A percentile compares a stretch with the other conserved stretches of the same genome.
Conservation (phyloP, 2,329 filamentous ascomycete species). For the Esteya vermicola region DNA sequence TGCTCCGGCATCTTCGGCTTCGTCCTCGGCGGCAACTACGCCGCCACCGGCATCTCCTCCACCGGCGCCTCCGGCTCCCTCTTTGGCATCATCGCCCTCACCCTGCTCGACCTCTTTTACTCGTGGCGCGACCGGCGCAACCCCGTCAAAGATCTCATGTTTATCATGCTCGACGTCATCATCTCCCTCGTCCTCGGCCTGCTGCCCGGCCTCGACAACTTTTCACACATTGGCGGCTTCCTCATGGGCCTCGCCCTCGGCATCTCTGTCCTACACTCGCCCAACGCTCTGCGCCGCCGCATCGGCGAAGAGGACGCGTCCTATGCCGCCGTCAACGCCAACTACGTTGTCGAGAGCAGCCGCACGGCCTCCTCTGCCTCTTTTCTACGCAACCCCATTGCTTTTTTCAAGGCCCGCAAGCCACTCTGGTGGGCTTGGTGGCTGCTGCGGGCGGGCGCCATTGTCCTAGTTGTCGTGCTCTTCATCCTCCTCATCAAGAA, state of each 20-base stretch:
- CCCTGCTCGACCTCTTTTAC: slow-evolving; percentile 80
- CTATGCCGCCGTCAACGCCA: slow-evolving; percentile 53
- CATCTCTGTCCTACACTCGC: slow-evolving; percentile 77
- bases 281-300: slow-evolving; percentile 60
- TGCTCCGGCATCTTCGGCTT: slow-evolving; percentile 90
- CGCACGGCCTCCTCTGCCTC: slow-evolving; percentile 26
- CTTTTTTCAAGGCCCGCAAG: slow-evolving; percentile 86
- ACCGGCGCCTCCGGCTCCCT: slow-evolving; percentile 81
- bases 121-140: slow-evolving; percentile 70
- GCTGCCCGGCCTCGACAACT: slow-evolving; percentile 88
- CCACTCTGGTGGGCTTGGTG: slow-evolving; percentile 97
- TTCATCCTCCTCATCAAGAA: slow-evolving; percentile 82
- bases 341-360: too few relatives aligned
- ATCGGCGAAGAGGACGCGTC: slow-evolving; percentile 56
- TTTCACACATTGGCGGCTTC: slow-evolving; percentile 92
- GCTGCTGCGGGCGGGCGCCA: slow-evolving; percentile 63
- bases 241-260: slow-evolving; percentile 81
- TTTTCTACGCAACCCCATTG: slow-evolving; percentile 48
- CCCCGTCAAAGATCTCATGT: slow-evolving; percentile 73
- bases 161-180: slow-evolving; percentile 70
- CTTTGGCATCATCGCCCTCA: slow-evolving; percentile 83
- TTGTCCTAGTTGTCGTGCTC: slow-evolving; percentile 68
- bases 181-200: slow-evolving; percentile 89
- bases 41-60: slow-evolving; percentile 65
- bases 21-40: slow-evolving; percentile 87